Percentiles rank a stretch among this genome's conserved stretches.
These are phyloP conservation scores for Microbotryum saponariae DNA, from an alignment of 1,284 basidiomycete genomes.

Conservation along the genomic window DNA sequence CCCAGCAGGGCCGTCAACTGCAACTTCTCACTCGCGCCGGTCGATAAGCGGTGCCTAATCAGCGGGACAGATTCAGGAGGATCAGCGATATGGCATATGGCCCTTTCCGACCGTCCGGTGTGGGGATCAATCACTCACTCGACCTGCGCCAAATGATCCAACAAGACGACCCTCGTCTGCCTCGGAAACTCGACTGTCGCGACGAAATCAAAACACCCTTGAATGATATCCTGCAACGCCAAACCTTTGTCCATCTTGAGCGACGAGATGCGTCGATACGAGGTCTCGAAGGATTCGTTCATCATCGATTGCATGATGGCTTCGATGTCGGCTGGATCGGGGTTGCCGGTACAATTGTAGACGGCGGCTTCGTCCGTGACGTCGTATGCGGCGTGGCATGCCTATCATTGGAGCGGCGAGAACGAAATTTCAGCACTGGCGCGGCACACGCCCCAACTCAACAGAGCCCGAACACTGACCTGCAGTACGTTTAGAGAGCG, in stretches of 20 bases:
- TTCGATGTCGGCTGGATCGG: conserved; percentile 89
- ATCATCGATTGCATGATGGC: conserved; percentile 92
- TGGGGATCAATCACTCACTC: conserved; percentile 56
- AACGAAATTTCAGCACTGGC: too few relatives aligned
- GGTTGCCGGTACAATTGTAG: conserved; percentile 94
- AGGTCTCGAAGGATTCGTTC: conserved; percentile 88
- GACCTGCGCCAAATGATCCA: conserved; percentile 81
- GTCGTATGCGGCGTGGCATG: conserved; percentile 94
- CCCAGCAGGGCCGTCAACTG: conserved; percentile 86
- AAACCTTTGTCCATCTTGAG: conserved; percentile 88
- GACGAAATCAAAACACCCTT: conserved; percentile 84
- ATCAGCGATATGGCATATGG: background rate
- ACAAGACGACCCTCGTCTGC: conserved; percentile 76
- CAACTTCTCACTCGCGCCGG: conserved; percentile 88
- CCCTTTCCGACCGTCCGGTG: background rate
- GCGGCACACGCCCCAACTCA: background rate
- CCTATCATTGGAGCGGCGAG: conserved; percentile 43
- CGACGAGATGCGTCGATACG: conserved; percentile 73
- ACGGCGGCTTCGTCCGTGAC: conserved; percentile 79
- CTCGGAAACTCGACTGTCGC: conserved; percentile 78
- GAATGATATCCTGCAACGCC: conserved; percentile 90
- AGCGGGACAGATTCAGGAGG: background rate
- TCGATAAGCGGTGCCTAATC: conserved; percentile 75
- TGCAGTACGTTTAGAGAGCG: conserved; percentile 92
- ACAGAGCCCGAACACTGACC: conserved; percentile 34